These are phyloP conservation scores for Pseudogymnoascus sp. DNA, from an alignment of 2,329 filamentous ascomycete species.

Conservation along the genomic window DNA sequence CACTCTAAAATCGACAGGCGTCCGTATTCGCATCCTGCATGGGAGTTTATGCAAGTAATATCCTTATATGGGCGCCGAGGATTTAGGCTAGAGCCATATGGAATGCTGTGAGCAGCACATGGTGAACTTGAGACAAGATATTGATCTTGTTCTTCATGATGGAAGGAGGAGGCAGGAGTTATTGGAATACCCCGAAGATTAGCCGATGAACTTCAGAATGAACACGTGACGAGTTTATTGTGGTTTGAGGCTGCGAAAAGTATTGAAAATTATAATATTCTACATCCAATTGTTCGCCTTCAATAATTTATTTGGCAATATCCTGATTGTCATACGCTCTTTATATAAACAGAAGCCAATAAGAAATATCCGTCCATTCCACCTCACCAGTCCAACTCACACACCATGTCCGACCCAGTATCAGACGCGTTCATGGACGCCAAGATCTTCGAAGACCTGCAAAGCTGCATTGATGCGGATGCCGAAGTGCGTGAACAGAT, in stretches of 20 bases:
- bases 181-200: not conserved
- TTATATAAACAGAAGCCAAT: not conserved
- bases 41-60: not conserved
- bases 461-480: constrained; percentile 85
- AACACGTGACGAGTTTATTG: not conserved
- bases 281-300: not conserved
- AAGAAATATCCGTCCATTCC: not conserved
- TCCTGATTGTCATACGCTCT: not conserved
- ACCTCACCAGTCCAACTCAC: not conserved
- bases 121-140: not conserved
- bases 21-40: not conserved
- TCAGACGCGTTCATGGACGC: constrained; percentile 43
- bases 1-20: not conserved
- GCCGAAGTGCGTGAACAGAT: constrained; percentile 73
- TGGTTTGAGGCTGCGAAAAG: not conserved
- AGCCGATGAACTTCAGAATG: not conserved
- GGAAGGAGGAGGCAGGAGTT: not conserved
- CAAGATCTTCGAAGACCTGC: constrained; percentile 77
- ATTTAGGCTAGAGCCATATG: not conserved
- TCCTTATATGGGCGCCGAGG: not conserved
- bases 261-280: not conserved
- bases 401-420: not conserved
- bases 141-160: not conserved
- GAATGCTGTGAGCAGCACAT: not conserved
- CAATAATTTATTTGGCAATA: not conserved